Evolutionary conservation across 2,329 filamentous ascomycete species (phyloP), one percentile per base, ranked within the genome.

Genomic region (Coniochaeta pulveracea): DNA sequence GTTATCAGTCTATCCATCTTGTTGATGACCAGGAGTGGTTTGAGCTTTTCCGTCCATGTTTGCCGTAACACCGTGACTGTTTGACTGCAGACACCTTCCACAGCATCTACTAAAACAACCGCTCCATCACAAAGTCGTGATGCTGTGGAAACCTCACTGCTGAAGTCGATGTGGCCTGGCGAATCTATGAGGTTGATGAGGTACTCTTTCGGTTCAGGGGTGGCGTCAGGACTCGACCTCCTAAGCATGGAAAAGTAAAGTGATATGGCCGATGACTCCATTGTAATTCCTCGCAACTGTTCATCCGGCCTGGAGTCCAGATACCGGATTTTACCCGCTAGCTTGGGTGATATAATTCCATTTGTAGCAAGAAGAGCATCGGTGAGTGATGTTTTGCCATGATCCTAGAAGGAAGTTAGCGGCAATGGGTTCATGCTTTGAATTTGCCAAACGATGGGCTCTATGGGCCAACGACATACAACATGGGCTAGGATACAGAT

Each of bases 251-350:
- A 93, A 56, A 98, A 98, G 59, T 83, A 93, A 21, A 98, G 67
- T 1, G 91, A 96, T 43, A 98, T 98, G 40, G 91, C 91, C 5
- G 89, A 96, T 0, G 91, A 96, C 57, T 98, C 91, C 91, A 98
- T 98, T n/a, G 91, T 98, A 51, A 98, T 98, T 36, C 91, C 91
- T 43, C 91, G 80, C 11, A 84, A 72, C 60, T 98, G 91, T 57
- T 98, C 91, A 58, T 98, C 91, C 2, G 89, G 89, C 26, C 91
- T 72, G 15, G 91, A 96, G 61, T 98, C 91, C 38, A 98, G 76
- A 51, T 96, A 98, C 44, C 91, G 81, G 58, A 98, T 93, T 67
- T 96, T 96, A 56, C 91, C 91, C 36, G 91, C 91, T 50, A 96
- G 70, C 55, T 96, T 96, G 36, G 89, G 85, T 19, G 91, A 96